These are phyloP conservation scores for Aspergillus nanangensis DNA, from an alignment of 495 filamentous ascomycete species.

Conservation along the genomic window DNA sequence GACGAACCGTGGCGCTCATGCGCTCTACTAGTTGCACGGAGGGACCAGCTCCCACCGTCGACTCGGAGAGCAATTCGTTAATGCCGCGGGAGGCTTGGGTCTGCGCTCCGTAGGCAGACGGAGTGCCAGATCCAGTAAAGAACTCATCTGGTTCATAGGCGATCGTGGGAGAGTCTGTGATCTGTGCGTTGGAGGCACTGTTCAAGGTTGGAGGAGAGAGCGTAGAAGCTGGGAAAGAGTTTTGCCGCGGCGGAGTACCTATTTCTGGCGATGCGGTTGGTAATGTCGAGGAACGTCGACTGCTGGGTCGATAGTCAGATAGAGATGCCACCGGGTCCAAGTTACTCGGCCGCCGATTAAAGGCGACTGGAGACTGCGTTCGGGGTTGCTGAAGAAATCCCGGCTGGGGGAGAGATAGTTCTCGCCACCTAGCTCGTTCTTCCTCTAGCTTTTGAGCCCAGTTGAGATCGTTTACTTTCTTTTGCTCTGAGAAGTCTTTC, in stretches of 20 bases:
- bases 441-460: constrained; percentile 61
- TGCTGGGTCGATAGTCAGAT: constrained; percentile 38
- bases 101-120: constrained; percentile 46
- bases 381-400: constrained; percentile 41
- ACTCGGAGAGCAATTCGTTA: constrained; percentile 85
- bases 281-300: constrained; percentile 44
- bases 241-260: constrained; percentile 36
- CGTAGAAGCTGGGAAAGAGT: constrained; percentile 38
- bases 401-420: constrained; percentile 40
- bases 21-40: constrained; percentile 95
- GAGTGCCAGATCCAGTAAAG: constrained; percentile 55
- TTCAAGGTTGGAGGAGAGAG: constrained; percentile 30
- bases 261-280: constrained; percentile 37
- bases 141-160: constrained; percentile 63
- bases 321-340: constrained; percentile 29
- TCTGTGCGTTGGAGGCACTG: constrained; percentile 25
- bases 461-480: constrained; percentile 59
- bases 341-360: constrained; percentile 40
- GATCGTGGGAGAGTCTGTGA: constrained; percentile 54
- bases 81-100: constrained; percentile 52
- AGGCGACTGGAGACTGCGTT: constrained; percentile 44
- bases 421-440: constrained; percentile 71
- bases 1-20: constrained; percentile 88
- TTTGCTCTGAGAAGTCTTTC: constrained; percentile 65
- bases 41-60: constrained; percentile 82